These are phyloP conservation scores for Xylaria telfairii DNA, from an alignment of 495 filamentous ascomycete genomes.

Conservation along the genomic window DNA sequence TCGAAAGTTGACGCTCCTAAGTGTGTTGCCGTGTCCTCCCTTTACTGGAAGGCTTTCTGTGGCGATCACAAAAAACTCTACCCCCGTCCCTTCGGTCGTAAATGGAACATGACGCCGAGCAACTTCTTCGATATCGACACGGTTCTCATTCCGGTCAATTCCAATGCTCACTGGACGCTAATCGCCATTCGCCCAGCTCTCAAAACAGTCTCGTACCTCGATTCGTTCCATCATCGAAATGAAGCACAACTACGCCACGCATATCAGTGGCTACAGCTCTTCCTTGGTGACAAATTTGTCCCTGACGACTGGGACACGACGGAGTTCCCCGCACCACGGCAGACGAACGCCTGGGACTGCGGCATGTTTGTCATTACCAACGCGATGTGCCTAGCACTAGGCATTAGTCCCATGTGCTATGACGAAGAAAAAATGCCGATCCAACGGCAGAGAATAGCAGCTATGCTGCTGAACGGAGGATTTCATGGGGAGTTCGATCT, in stretches of 20 bases:
- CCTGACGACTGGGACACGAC: conserved; percentile 68
- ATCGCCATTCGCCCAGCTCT: conserved; percentile 69
- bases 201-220: conserved; percentile 73
- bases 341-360: conserved; percentile 78
- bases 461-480: conserved; percentile 70
- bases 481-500: conserved; percentile 55
- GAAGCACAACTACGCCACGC: conserved; percentile 28
- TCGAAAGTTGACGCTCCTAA: conserved; percentile 60
- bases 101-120: conserved; percentile 39
- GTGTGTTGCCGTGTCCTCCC: conserved; percentile 72
- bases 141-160: conserved; percentile 54
- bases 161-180: conserved; percentile 65
- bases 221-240: conserved; percentile 63
- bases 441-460: conserved; percentile 69
- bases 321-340: conserved; percentile 55
- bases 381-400: conserved; percentile 70
- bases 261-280: conserved; percentile 59
- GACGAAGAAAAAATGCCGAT: conserved; percentile 59
- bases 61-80: conserved; percentile 52
- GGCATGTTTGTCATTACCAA: conserved; percentile 81
- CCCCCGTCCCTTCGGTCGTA: conserved; percentile 41
- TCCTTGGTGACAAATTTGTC: conserved; percentile 62
- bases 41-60: conserved; percentile 68
- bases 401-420: conserved; percentile 67
- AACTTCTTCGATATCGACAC: conserved; percentile 53